phyloP scores from a whole-genome alignment of 2,329 filamentous ascomycete genomes.

The Paecilomyces variotii region DNA sequence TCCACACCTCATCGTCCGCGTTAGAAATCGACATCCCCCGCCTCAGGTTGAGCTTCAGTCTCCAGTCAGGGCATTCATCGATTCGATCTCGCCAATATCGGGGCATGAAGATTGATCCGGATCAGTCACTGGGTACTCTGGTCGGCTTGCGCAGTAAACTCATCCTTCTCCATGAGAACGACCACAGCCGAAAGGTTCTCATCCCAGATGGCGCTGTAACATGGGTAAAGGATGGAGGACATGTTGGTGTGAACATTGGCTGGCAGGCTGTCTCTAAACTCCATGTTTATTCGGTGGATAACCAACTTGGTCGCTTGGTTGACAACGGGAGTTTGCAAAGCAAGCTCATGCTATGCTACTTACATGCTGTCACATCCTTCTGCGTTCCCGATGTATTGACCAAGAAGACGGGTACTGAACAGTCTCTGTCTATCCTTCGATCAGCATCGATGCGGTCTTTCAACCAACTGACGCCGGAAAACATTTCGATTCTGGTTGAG shows the following conservation, averaged over 20 bases:
- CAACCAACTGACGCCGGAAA: background rate
- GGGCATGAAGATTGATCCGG: no score
- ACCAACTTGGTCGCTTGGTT: slow-evolving; percentile 40
- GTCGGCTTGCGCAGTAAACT: no score
- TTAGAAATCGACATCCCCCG: no score
- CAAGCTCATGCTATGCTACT: slow-evolving; percentile 43
- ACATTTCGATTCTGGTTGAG: background rate
- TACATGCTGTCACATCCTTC: slow-evolving; percentile 31
- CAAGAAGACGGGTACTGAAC: background rate
- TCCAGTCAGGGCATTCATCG: no score
- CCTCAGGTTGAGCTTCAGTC: no score
- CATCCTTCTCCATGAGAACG: no score
- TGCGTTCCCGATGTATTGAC: slow-evolving; percentile 24
- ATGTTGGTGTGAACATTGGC: slow-evolving; percentile 15
- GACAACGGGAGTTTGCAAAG: slow-evolving; percentile 46
- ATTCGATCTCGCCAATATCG: no score
- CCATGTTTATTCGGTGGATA: slow-evolving; percentile 44
- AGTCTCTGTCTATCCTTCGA: background rate
- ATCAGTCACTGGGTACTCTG: no score
- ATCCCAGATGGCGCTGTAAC: no score
- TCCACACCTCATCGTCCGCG: no score
- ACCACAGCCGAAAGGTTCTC: no score
- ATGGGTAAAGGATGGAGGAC: no score
- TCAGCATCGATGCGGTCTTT: background rate
- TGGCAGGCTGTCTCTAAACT: slow-evolving; percentile 13